Percentiles rank a stretch among this genome's conserved stretches.
Conservation (phyloP, 225 moss, liverwort and hornwort species). For the Ulota crispa region DNA sequence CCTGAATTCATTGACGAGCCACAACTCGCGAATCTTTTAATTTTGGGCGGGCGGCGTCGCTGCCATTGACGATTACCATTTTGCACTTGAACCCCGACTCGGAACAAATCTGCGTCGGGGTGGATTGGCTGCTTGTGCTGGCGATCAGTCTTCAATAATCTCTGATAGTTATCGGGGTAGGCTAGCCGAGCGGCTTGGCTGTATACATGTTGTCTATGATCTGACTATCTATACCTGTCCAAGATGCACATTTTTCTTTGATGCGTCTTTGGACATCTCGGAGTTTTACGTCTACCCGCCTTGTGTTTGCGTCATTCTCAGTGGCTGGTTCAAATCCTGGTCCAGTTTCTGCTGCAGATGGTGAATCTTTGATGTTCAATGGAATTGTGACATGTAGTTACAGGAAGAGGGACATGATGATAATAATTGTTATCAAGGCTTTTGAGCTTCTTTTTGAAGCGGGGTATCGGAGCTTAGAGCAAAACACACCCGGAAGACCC, state of each 20-base stretch:
- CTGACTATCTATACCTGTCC: constrained; percentile 15
- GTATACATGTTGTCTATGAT: constrained; percentile 34
- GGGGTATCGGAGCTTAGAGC: too few relatives aligned
- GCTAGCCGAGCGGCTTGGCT: constrained; percentile 23
- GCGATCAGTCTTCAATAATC: constrained; percentile 35
- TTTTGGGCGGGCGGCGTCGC: constrained; percentile 23
- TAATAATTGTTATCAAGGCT: neutral
- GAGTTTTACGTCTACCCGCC: neutral
- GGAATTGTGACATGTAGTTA: neutral
- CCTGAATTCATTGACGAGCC: neutral
- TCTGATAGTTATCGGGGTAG: constrained; percentile 14
- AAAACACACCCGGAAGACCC: too few relatives aligned
- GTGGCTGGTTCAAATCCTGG: neutral
- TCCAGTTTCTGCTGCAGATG: too few relatives aligned
- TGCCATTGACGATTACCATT: constrained; percentile 34
- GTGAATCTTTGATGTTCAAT: neutral
- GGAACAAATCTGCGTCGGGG: constrained; percentile 13
- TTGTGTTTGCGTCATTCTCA: neutral
- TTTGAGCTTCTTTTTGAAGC: neutral
- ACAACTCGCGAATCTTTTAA: constrained; percentile 19
- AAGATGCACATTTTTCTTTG: constrained; percentile 41
- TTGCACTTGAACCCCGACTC: constrained; percentile 25
- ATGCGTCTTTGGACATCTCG: constrained; percentile 28
- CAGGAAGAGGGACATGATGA: too few relatives aligned
- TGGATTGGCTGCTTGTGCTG: constrained; percentile 3